These are phyloP conservation scores for Marsdenia floribunda DNA, from an alignment of 257 asterid species.

Conservation along the genomic window DNA sequence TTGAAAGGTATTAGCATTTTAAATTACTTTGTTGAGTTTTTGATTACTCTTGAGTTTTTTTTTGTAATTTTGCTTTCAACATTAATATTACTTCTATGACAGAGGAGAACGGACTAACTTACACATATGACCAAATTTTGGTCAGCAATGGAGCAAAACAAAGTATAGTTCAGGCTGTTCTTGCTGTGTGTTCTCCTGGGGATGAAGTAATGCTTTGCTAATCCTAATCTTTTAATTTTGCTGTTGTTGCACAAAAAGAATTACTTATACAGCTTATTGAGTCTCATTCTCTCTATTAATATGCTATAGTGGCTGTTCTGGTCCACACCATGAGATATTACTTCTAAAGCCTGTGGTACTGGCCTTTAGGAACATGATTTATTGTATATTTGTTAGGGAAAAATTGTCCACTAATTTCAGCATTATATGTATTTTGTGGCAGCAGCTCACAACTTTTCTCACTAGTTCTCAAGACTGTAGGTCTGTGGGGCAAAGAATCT, in stretches of 20 bases:
- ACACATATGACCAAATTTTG: slow-evolving; percentile 82
- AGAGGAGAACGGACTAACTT: slow-evolving; percentile 89
- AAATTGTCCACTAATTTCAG: background rate
- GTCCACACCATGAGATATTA: background rate
- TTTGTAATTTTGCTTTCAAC: background rate
- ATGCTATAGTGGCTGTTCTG: background rate
- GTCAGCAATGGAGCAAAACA: slow-evolving; percentile 98
- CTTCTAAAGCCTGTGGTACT: background rate
- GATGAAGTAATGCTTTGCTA: slow-evolving; percentile 62
- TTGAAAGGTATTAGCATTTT: slow-evolving; percentile 52
- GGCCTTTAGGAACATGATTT: background rate
- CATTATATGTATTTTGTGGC: background rate
- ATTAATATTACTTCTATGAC: slow-evolving; percentile 14
- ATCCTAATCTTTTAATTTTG: background rate
- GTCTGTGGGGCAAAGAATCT: background rate
- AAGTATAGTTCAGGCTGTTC: slow-evolving; percentile 82
- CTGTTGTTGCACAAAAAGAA: background rate
- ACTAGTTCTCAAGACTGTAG: background rate
- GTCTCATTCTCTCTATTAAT: slow-evolving; percentile 3
- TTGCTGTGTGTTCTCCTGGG: slow-evolving; percentile 97
- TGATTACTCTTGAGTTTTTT: background rate
- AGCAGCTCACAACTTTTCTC: background rate
- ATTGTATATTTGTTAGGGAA: background rate
- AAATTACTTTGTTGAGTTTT: background rate
- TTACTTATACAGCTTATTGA: background rate